Evolutionary conservation across 2,329 filamentous ascomycete genomes (phyloP), one percentile per base, ranked within the genome.

Genomic region (Tolypocladium album): DNA sequence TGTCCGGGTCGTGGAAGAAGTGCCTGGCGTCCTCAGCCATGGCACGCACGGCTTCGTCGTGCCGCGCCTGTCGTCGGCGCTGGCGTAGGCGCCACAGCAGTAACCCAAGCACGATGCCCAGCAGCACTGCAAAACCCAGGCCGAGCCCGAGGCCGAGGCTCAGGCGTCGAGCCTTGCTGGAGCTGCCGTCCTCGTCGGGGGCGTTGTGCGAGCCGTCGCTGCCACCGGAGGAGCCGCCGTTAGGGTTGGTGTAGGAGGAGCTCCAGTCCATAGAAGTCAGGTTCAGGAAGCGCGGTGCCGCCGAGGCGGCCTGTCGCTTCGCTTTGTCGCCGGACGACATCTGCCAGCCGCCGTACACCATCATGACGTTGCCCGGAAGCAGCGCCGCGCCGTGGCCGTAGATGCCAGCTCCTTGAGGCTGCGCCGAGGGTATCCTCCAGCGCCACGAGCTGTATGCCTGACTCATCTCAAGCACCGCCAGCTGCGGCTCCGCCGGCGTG

Each of bases 401-500:
- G 0, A 87, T 72, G 0, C 81, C 83, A 1, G 68, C 59, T 0
- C 70, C 76, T 17, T 71, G 69, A 1, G 76, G 81, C 69, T 81
- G 80, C 4, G 76, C 68, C 0, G 75, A 68, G 0, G 89, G 89
- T 0, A 88, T 75, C 1, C 75, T 78, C 89, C 90, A 94, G 63
- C 78, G 74, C 90, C 90, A 93, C 39, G 83, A 78, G 11, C 87
- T 88, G 68, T 90, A 94, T 4, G 86, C 86, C 62, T 87, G 82
- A 8, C 88, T 90, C 60, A 97, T 79, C 61, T 90, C 79, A 3
- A 97, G 76, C 3, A 97, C 75, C 0, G 85, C 89, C 34, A 97
- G 78, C 69, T 96, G 91, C 1, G 94, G 94, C 38, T 86, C 79
- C 0, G 94, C 94, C 1, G 92, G 83, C 39, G 86, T 88, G 11